A percentile compares a stretch with the other conserved stretches of the same genome.
Conservation (phyloP, 129 eudicot genomes). For the Flaveria ramosissima region DNA sequence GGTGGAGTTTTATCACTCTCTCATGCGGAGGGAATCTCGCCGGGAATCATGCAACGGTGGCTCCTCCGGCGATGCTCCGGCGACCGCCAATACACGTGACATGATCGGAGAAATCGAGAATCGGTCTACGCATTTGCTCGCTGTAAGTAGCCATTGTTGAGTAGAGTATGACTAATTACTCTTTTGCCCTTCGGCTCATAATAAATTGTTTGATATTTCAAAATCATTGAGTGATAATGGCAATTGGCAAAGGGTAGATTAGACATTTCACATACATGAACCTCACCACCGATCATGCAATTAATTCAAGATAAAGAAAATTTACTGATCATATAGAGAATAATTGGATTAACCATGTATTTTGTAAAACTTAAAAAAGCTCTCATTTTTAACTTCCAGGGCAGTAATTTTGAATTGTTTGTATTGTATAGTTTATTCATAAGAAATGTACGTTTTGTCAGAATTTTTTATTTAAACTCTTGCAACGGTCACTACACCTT, state of each 20-base stretch:
- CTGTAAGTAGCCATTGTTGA: constrained; percentile 52
- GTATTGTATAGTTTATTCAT: background rate
- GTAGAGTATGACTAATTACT: constrained; percentile 37
- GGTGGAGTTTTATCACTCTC: constrained; percentile 90
- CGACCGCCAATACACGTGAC: constrained; percentile 77
- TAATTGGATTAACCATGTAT: background rate
- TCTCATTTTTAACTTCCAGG: no score
- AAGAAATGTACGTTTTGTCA: constrained; percentile 5
- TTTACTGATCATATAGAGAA: background rate
- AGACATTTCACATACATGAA: constrained; percentile 33
- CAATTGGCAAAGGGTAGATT: no score
- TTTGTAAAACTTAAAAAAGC: background rate
- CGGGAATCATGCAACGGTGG: constrained; percentile 56
- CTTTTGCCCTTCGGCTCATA: constrained; percentile 30
- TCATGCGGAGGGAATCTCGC: constrained; percentile 90
- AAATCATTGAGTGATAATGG: no score
- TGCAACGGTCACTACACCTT: background rate
- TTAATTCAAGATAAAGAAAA: constrained; percentile 6
- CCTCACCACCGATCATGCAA: background rate
- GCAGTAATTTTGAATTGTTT: background rate
- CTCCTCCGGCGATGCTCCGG: constrained; percentile 46
- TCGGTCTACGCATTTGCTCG: constrained; percentile 87
- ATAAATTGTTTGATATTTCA: no score
- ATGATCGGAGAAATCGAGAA: constrained; percentile 97
- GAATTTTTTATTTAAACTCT: background rate